Percentiles rank a stretch among this genome's conserved stretches.
Conservation (phyloP, 2,329 filamentous ascomycete genomes). For the Zymoseptoria passerinii region DNA sequence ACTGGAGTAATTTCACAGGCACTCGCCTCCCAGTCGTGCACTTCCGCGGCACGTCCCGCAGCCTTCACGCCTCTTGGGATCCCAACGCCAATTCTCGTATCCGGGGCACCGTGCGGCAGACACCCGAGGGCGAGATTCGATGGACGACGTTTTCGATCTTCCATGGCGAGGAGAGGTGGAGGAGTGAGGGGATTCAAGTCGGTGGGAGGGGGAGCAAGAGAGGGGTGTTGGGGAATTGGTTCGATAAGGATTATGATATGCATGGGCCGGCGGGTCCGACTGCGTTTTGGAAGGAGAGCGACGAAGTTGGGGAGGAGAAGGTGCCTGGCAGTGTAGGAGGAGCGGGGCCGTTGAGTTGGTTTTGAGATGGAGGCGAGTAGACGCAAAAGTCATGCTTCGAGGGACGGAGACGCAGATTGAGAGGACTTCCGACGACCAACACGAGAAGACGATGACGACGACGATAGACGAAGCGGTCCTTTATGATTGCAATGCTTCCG, state of each 20-base stretch:
- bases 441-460: no score
- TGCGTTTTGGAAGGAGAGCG: slow-evolving; percentile 67
- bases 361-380: background rate
- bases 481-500: no score
- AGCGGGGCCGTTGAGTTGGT: background rate
- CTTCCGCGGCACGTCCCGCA: slow-evolving; percentile 55
- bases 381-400: background rate
- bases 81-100: slow-evolving; percentile 60
- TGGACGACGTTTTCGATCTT: slow-evolving; percentile 65
- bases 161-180: slow-evolving; percentile 60
- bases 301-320: slow-evolving; percentile 34
- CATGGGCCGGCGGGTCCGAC: slow-evolving; percentile 67
- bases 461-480: no score
- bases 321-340: background rate
- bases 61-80: slow-evolving; percentile 57
- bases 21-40: slow-evolving; percentile 53
- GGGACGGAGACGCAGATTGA: no score
- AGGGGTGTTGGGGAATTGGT: slow-evolving; percentile 69
- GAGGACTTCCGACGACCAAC: no score
- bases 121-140: slow-evolving; percentile 60
- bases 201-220: slow-evolving; percentile 57
- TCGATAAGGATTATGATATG: slow-evolving; percentile 62
- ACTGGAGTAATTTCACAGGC: slow-evolving; percentile 25
- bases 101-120: slow-evolving; percentile 57
- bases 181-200: slow-evolving; percentile 67